Conservation (phyloP, 305 asterid species). For the Fraxinus ornus region DNA sequence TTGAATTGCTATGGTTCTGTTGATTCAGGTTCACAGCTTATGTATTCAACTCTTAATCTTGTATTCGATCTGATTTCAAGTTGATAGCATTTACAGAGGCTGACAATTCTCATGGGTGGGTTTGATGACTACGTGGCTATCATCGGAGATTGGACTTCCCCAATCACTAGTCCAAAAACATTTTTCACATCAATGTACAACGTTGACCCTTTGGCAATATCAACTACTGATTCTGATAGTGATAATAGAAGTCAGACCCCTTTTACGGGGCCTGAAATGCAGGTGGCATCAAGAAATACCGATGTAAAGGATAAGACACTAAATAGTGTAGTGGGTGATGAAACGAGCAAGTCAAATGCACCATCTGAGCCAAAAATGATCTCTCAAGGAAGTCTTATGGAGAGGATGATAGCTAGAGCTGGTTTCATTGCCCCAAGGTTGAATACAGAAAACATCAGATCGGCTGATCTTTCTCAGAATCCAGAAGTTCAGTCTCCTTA, state of each 20-base stretch:
- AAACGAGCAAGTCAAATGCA: slow-evolving; percentile 32
- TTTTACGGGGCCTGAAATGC: slow-evolving; percentile 29
- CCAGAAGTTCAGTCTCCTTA: slow-evolving; percentile 63
- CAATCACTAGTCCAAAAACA: neutral
- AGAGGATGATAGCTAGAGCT: slow-evolving; percentile 83
- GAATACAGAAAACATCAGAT: slow-evolving; percentile 67
- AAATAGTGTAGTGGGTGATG: slow-evolving; percentile 26
- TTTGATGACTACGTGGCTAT: neutral
- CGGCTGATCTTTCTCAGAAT: slow-evolving; percentile 49
- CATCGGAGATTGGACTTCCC: neutral
- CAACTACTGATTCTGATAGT: slow-evolving; percentile 23
- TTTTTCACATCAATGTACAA: slow-evolving; percentile 36
- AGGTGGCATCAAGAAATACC: slow-evolving; percentile 13
- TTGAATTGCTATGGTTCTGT: neutral
- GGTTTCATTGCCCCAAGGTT: slow-evolving; percentile 87
- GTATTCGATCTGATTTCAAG: neutral
- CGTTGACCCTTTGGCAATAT: slow-evolving; percentile 32
- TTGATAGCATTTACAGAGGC: neutral
- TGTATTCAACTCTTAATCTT: neutral
- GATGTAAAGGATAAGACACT: slow-evolving; percentile 31
- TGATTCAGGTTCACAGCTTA: slow-evolving; percentile 12
- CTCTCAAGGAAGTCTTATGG: slow-evolving; percentile 63
- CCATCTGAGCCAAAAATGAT: slow-evolving; percentile 36
- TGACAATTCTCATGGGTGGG: slow-evolving; percentile 19
- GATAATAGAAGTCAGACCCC: slow-evolving; percentile 33